Conservation (phyloP, 2,329 filamentous ascomycete genomes). For the Ramularia collo-cygni region DNA sequence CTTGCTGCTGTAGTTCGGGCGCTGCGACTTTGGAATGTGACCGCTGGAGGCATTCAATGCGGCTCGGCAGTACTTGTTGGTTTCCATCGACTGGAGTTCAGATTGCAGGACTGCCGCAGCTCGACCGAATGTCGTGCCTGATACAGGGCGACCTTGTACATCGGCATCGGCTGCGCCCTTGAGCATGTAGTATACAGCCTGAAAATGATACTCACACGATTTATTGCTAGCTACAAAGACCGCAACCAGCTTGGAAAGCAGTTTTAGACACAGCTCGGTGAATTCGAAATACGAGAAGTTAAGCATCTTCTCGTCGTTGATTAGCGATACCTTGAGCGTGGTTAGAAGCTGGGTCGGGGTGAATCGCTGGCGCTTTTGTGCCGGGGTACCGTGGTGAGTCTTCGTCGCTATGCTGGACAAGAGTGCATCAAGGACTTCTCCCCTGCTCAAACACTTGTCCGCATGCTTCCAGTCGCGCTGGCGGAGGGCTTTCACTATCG, state of each 20-base stretch:
- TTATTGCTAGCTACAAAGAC: not conserved
- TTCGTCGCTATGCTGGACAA: no score
- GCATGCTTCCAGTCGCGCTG: no score
- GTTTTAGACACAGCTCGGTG: not conserved
- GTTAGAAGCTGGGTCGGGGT: not conserved
- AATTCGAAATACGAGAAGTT: conserved; percentile 5
- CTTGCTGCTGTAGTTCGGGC: not conserved
- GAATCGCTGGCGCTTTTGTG: conserved; percentile 1
- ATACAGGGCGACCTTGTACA: not conserved
- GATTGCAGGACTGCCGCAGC: not conserved
- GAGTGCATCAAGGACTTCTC: no score
- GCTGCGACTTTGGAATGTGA: not conserved
- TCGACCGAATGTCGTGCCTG: not conserved
- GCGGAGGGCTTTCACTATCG: no score
- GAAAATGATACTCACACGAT: no score
- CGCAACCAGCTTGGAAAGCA: not conserved
- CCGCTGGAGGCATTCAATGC: conserved; percentile 1
- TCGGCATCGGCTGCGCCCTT: conserved; percentile 1
- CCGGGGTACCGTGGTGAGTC: not conserved
- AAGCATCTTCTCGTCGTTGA: not conserved
- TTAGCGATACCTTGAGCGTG: not conserved
- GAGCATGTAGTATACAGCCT: conserved; percentile 1
- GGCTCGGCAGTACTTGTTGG: not conserved
- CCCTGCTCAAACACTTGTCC: no score
- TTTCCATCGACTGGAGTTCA: no score